phyloP scores from a whole-genome alignment of 2,329 filamentous ascomycete genomes.

The Nannizzia gypsea region DNA sequence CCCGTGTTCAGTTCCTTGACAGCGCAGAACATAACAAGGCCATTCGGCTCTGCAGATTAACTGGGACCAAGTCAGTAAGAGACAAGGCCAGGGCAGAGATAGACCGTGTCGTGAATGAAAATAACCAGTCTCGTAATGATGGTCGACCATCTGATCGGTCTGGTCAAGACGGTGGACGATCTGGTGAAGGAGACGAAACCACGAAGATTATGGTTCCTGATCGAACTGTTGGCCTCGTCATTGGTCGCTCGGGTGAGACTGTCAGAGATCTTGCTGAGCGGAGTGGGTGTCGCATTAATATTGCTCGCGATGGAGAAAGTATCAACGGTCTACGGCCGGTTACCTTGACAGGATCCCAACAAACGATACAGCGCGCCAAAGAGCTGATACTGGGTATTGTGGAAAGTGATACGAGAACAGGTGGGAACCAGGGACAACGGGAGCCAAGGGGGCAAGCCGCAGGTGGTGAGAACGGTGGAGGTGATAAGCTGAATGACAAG shows the following conservation, averaged over 20 bases:
- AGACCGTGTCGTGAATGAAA: constrained; percentile 78
- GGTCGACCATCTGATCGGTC: constrained; percentile 6
- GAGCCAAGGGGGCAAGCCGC: constrained; percentile 24
- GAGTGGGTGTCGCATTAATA: constrained; percentile 91
- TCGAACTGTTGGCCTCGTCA: constrained; percentile 82
- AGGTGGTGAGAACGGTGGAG: constrained; percentile 21
- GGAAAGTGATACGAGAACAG: constrained; percentile 60
- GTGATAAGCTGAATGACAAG: constrained; percentile 60
- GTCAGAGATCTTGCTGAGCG: constrained; percentile 85
- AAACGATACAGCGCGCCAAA: constrained; percentile 65
- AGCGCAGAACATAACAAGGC: constrained; percentile 58
- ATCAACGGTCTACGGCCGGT: constrained; percentile 81
- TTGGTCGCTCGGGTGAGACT: constrained; percentile 85
- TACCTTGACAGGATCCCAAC: constrained; percentile 70
- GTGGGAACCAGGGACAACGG: constrained; percentile 12
- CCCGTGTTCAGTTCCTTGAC: constrained; percentile 78
- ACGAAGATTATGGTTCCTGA: constrained; percentile 93
- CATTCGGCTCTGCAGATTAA: constrained; percentile 75
- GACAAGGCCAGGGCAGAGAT: constrained; percentile 72
- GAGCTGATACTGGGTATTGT: constrained; percentile 89
- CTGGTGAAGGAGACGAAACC: constrained; percentile 46
- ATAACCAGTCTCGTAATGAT: constrained; percentile 42
- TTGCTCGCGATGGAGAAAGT: constrained; percentile 85
- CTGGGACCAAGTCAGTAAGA: constrained; percentile 58
- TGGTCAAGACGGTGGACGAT: background rate